Evolutionary conservation across 2,329 filamentous ascomycete species (phyloP).

Genomic region (Nectriaceae sp.): DNA sequence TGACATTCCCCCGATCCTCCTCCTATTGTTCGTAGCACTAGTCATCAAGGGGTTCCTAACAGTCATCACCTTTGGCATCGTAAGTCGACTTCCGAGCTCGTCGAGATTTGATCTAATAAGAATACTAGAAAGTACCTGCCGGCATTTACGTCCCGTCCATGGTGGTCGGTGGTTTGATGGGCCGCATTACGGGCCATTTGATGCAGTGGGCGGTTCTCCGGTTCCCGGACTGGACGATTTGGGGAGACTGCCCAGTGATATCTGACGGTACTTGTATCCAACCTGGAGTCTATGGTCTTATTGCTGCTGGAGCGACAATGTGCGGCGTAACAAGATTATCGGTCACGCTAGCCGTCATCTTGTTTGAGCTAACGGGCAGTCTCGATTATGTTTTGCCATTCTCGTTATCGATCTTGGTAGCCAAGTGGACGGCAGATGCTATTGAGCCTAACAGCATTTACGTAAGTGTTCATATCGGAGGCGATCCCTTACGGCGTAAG

Average conservation of each 20-base stretch:
- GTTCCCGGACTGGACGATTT: constrained; percentile 72
- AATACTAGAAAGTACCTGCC: constrained; percentile 76
- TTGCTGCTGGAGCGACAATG: constrained; percentile 96
- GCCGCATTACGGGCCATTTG: constrained; percentile 81
- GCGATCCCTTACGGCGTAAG: not conserved
- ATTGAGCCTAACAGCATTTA: constrained; percentile 95
- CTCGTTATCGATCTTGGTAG: constrained; percentile 84
- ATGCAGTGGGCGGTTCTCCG: constrained; percentile 80
- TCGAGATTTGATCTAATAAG: constrained; percentile 17
- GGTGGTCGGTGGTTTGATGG: constrained; percentile 93
- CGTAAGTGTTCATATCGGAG: constrained; percentile 49
- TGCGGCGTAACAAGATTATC: constrained; percentile 93
- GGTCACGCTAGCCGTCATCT: constrained; percentile 89
- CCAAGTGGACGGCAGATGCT: constrained; percentile 98
- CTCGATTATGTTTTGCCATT: constrained; percentile 95
- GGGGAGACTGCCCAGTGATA: constrained; percentile 70
- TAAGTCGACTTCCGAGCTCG: constrained; percentile 38
- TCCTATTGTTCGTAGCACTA: constrained; percentile 74
- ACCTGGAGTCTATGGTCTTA: constrained; percentile 93
- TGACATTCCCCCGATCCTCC: constrained; percentile 77
- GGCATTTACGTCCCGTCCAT: constrained; percentile 99
- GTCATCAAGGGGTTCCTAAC: constrained; percentile 89
- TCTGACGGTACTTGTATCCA: constrained; percentile 84
- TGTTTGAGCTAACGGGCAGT: constrained; percentile 94
- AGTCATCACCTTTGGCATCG: constrained; percentile 87